phyloP scores from a whole-genome alignment of 1,284 basidiomycete genomes.

The Fomes fomentarius region DNA sequence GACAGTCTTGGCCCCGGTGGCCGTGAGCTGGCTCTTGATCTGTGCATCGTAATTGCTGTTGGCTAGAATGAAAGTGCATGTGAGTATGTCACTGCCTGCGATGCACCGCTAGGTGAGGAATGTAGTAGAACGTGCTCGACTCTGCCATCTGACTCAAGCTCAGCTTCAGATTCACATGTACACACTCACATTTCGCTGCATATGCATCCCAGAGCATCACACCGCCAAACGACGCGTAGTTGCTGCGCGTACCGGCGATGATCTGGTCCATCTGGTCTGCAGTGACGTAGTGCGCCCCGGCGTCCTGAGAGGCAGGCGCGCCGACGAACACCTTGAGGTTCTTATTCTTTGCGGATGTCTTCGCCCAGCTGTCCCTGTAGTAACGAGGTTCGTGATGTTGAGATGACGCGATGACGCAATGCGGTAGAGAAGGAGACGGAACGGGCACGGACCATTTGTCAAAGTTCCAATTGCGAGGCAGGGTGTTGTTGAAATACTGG shows the following conservation, averaged over 20 bases:
- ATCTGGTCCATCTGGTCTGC: not conserved
- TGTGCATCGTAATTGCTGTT: too few species aligned
- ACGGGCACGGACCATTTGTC: slow-evolving; percentile 42
- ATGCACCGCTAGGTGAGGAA: too few species aligned
- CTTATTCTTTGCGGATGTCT: slow-evolving; percentile 43
- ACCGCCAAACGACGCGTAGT: slow-evolving; percentile 60
- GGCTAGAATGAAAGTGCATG: too few species aligned
- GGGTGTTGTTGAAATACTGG: slow-evolving; percentile 42
- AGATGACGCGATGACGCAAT: too few species aligned
- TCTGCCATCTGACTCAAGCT: too few species aligned
- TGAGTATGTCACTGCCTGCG: too few species aligned
- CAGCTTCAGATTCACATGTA: too few species aligned
- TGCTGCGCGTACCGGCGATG: not conserved
- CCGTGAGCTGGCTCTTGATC: too few species aligned
- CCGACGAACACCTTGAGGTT: slow-evolving; percentile 68
- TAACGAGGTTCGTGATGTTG: too few species aligned
- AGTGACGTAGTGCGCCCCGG: not conserved
- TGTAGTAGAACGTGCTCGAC: too few species aligned
- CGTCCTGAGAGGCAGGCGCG: slow-evolving; percentile 22
- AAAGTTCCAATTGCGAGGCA: slow-evolving; percentile 39
- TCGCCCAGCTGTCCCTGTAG: slow-evolving; percentile 63
- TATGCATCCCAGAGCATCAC: slow-evolving; percentile 72
- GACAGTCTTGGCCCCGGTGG: too few species aligned
- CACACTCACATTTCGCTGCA: slow-evolving; percentile 54
- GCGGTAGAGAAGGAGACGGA: not conserved